These are phyloP conservation scores for Panicum hallii DNA, from an alignment of 202 grass and related monocot species.

Conservation along the genomic window DNA sequence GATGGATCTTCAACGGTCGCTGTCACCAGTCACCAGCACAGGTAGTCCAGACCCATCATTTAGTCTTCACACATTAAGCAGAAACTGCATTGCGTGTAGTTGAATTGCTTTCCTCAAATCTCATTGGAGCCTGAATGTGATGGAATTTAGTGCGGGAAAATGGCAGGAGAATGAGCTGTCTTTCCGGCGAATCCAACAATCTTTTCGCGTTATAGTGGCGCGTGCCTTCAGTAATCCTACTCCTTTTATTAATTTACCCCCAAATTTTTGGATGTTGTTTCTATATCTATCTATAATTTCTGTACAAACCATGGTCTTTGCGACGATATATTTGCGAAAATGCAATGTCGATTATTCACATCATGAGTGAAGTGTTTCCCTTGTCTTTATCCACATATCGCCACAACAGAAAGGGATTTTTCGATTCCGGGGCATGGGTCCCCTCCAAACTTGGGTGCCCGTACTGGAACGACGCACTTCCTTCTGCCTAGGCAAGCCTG, in stretches of 20 bases:
- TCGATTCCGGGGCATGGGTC: constrained; percentile 48
- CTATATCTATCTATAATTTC: background rate
- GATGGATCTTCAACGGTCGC: background rate
- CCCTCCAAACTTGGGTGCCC: constrained; percentile 40
- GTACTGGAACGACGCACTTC: constrained; percentile 52
- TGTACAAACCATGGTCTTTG: background rate
- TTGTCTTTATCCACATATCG: constrained; percentile 51
- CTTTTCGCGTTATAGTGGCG: background rate
- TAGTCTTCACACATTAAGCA: background rate
- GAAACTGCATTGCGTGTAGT: background rate
- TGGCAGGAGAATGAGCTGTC: background rate
- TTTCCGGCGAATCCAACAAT: background rate
- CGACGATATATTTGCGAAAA: background rate
- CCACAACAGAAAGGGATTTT: constrained; percentile 61
- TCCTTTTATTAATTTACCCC: background rate
- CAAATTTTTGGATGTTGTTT: background rate
- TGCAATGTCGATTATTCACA: background rate
- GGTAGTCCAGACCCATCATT: background rate
- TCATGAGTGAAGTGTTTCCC: background rate
- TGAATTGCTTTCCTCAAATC: background rate
- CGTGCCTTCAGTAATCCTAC: background rate
- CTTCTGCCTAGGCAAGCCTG: constrained; percentile 64
- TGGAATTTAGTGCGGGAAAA: background rate
- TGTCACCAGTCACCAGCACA: background rate
- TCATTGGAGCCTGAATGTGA: background rate